Evolutionary conservation across 176 grass and related monocot species (phyloP), one percentile per base, ranked within the genome.

Genomic region (Secale cereale): DNA sequence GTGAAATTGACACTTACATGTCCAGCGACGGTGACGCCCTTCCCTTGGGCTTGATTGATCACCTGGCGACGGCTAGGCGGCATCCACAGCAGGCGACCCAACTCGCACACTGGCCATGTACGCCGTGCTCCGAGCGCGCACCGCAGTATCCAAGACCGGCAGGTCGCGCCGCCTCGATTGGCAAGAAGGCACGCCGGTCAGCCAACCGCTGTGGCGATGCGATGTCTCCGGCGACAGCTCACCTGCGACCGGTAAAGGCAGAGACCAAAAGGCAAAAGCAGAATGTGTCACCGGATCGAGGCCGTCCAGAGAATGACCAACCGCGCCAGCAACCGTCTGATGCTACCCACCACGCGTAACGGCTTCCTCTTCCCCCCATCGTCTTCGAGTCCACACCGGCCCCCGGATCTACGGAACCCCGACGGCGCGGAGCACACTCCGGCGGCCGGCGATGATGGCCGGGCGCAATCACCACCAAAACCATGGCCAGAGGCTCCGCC

Each of bases 401-500:
- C 45, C 45, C 52, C 73, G 59, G 87, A 85, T 85, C 77, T 85
- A 54, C 57, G 74, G 80, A 70, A 39, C 16, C 76, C 25, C 61
- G 85, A 63, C 71, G 70, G 73, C 64, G 57, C 40, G 80, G 32
- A 78, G 7, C 10, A 40, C 31, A 26, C 78, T 62, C 83, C 88
- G 78, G 77, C 76, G 76, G 9, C 70, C 69, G 81, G 81, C 70
- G 46, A 84, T 20, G 62, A 87, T 87, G 85, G 69, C 85, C 1
- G 70, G 40, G 7, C 85, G 85, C 5, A 13, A 29, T 1, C 77
- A 65, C 22, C 59, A 79, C 30, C 59, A 81, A n/a, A 36, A 1
- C 60, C 28, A 85, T 64, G 71, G 40, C 37, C 88, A 76, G 40
- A 37, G 86, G 39, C 69, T 82, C 46, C 82, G 88, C 45, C 27